Evolutionary conservation across 2,329 filamentous ascomycete species (phyloP).

Genomic region (Colletotrichum orchidophilum): DNA sequence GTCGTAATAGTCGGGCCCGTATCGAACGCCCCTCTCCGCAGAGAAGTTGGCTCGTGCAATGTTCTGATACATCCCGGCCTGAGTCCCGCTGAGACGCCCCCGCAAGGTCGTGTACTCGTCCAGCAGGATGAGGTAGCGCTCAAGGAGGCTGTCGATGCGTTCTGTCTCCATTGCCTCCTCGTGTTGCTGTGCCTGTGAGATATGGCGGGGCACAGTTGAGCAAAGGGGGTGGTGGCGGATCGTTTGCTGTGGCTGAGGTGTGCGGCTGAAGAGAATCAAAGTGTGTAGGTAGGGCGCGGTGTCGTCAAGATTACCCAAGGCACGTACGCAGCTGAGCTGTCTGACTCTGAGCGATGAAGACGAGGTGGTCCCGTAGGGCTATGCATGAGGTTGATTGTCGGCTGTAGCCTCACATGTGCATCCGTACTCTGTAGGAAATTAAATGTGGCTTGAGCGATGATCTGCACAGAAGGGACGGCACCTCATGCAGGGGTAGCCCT

Average conservation of each 20-base stretch:
- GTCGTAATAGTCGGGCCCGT: slow-evolving; percentile 78
- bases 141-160: slow-evolving; percentile 70
- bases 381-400: slow-evolving; percentile 20
- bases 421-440: slow-evolving; percentile 15
- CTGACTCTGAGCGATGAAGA: slow-evolving; percentile 3
- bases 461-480: slow-evolving; percentile 22
- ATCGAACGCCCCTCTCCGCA: slow-evolving; percentile 69
- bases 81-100: slow-evolving; percentile 59
- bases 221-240: background rate
- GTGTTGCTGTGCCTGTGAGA: background rate
- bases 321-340: background rate
- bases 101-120: slow-evolving; percentile 73
- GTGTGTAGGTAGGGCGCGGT: background rate
- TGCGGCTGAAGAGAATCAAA: background rate
- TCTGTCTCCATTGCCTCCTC: slow-evolving; percentile 35
- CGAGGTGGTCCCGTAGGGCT: slow-evolving; percentile 14
- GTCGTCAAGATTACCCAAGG: background rate
- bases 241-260: background rate
- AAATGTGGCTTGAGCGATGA: slow-evolving; percentile 31
- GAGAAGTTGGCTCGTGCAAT: slow-evolving; percentile 82
- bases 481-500: slow-evolving; percentile 18
- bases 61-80: slow-evolving; percentile 65
- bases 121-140: slow-evolving; percentile 71
- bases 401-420: slow-evolving; percentile 19
- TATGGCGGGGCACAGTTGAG: background rate